phyloP scores from a whole-genome alignment of 2,329 filamentous ascomycete species.

The Aspergillus fischeri region DNA sequence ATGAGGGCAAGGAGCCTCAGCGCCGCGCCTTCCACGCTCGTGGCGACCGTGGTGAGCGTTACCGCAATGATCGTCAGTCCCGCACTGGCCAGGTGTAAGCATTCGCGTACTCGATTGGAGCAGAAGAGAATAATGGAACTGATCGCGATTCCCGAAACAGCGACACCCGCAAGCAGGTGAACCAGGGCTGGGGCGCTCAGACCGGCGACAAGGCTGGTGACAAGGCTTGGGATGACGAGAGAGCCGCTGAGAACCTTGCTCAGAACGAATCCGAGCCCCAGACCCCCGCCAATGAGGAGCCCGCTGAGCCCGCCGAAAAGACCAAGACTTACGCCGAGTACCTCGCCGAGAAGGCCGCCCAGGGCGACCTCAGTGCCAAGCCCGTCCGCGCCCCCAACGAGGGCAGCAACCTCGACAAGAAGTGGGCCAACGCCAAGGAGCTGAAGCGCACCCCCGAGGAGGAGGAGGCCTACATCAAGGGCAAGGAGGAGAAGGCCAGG shows the following conservation, averaged over 20 bases:
- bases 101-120: conserved; percentile 1
- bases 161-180: conserved; percentile 51
- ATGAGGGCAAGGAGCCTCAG: conserved; percentile 54
- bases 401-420: conserved; percentile 80
- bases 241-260: conserved; percentile 85
- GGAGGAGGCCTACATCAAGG: conserved; percentile 71
- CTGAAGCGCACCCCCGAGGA: conserved; percentile 49
- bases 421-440: conserved; percentile 83
- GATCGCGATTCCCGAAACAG: conserved; percentile 23
- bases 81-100: conserved; percentile 58
- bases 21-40: conserved; percentile 52
- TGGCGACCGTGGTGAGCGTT: conserved; percentile 56
- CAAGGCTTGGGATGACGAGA: conserved; percentile 85
- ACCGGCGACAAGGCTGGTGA: conserved; percentile 80
- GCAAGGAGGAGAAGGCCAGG: conserved; percentile 67
- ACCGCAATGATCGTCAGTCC: conserved; percentile 60
- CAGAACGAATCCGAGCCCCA: conserved; percentile 68
- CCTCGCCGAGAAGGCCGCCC: conserved; percentile 69
- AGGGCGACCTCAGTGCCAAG: conserved; percentile 60
- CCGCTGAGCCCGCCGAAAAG: conserved; percentile 71
- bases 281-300: conserved; percentile 46
- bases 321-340: conserved; percentile 87
- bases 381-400: conserved; percentile 89
- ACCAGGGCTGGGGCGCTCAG: conserved; percentile 81
- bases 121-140: conserved; percentile 18